Conservation (phyloP, 2,329 filamentous ascomycete genomes). For the Sordariomycetes sp. region DNA sequence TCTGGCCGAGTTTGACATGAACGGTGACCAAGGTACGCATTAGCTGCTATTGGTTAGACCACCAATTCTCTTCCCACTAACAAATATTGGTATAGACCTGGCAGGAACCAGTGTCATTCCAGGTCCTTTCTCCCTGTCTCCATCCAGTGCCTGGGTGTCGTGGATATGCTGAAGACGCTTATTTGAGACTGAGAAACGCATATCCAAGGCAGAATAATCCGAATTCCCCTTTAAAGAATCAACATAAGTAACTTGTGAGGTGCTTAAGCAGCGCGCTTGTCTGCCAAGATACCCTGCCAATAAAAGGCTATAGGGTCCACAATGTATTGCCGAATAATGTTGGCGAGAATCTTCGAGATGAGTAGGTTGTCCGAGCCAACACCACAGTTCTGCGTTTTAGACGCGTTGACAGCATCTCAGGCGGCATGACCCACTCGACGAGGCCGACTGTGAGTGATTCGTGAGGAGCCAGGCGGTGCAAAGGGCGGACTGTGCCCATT, state of each 20-base stretch:
- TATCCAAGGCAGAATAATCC: conserved; percentile 29
- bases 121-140: not conserved
- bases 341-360: conserved; percentile 17
- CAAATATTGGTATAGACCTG: not conserved
- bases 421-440: conserved; percentile 78
- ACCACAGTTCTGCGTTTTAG: conserved; percentile 89
- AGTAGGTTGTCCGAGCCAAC: conserved; percentile 65
- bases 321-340: conserved; percentile 16
- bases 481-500: not conserved
- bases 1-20: not conserved
- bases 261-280: not conserved
- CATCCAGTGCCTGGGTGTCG: conserved; percentile 19
- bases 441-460: conserved; percentile 16
- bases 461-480: not conserved
- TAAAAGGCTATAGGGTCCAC: conserved; percentile 24
- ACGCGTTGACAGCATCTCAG: conserved; percentile 69
- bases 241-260: not conserved
- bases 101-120: not conserved
- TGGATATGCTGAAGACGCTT: conserved; percentile 38
- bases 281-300: conserved; percentile 12
- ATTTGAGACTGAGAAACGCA: conserved; percentile 26
- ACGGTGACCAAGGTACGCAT: not conserved
- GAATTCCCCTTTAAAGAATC: conserved; percentile 13
- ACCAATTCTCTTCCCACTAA: not conserved
- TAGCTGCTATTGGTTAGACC: not conserved